These are phyloP conservation scores for Apiospora koreana DNA, from an alignment of 2,329 filamentous ascomycete species.

Conservation along the genomic window DNA sequence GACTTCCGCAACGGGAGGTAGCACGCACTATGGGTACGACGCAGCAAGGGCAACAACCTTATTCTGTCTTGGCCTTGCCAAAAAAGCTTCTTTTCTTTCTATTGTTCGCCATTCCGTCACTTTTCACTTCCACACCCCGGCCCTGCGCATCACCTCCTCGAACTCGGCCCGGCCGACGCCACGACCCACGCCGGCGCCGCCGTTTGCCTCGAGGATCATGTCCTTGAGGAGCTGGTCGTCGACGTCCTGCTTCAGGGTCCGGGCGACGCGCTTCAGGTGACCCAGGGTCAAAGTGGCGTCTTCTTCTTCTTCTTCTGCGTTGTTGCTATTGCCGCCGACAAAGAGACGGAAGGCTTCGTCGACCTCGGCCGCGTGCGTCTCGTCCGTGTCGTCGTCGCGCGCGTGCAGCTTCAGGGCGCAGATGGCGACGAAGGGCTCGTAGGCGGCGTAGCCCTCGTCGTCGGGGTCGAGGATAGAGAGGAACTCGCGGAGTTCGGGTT, in stretches of 20 bases:
- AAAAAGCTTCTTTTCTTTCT: neutral
- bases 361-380: slow-evolving; percentile 66
- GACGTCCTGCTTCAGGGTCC: slow-evolving; percentile 80
- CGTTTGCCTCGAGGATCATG: slow-evolving; percentile 95
- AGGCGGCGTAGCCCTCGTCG: slow-evolving; percentile 73
- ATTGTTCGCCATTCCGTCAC: neutral
- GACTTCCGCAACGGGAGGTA: neutral
- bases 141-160: slow-evolving; percentile 80
- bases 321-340: slow-evolving; percentile 53
- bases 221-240: slow-evolving; percentile 82
- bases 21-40: neutral
- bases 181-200: slow-evolving; percentile 67
- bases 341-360: slow-evolving; percentile 84
- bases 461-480: slow-evolving; percentile 82
- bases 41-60: neutral
- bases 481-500: slow-evolving; percentile 74
- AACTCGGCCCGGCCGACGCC: slow-evolving; percentile 82
- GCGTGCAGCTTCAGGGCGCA: slow-evolving; percentile 82
- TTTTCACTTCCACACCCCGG: slow-evolving; percentile 75
- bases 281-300: slow-evolving; percentile 70
- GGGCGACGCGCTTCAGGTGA: slow-evolving; percentile 77
- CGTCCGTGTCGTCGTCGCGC: slow-evolving; percentile 49
- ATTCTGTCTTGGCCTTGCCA: too few relatives aligned
- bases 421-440: slow-evolving; percentile 81
- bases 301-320: slow-evolving; percentile 7